Percentiles rank a stretch among this genome's conserved stretches.
These are phyloP conservation scores for Barnettozyma sp. DNA, from an alignment of 805 yeast genomes.

Conservation along the genomic window DNA sequence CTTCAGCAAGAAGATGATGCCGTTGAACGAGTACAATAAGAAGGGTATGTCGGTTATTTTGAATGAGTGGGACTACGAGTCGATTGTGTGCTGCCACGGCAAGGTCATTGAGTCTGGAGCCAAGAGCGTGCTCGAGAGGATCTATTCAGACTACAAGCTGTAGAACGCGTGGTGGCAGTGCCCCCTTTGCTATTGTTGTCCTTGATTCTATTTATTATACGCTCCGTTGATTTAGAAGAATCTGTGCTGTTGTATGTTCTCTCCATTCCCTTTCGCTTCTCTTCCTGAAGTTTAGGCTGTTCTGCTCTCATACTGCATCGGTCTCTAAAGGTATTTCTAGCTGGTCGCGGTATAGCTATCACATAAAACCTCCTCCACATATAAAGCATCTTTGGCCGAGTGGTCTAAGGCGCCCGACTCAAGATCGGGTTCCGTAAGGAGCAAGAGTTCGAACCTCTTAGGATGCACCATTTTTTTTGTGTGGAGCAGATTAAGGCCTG, in stretches of 20 bases:
- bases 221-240: not conserved
- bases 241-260: not conserved
- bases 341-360: no score
- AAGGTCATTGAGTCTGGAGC: constrained; percentile 41
- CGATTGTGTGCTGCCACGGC: constrained; percentile 56
- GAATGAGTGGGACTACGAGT: constrained; percentile 38
- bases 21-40: constrained; percentile 10
- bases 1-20: constrained; percentile 24
- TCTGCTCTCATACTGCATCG: no score
- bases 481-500: no score
- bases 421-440: constrained; percentile 5
- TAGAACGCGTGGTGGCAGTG: no score
- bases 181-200: no score
- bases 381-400: constrained; percentile 5
- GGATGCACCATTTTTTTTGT: constrained; percentile 3
- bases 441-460: constrained; percentile 5
- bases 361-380: no score
- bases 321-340: no score
- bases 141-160: not conserved
- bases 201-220: no score
- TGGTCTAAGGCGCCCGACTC: constrained; percentile 6
- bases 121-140: constrained; percentile 8
- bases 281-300: no score
- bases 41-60: constrained; percentile 15
- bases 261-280: no score